These are phyloP conservation scores for Rugonectria rugulosa DNA, from an alignment of 2,329 filamentous ascomycete genomes.

Conservation along the genomic window DNA sequence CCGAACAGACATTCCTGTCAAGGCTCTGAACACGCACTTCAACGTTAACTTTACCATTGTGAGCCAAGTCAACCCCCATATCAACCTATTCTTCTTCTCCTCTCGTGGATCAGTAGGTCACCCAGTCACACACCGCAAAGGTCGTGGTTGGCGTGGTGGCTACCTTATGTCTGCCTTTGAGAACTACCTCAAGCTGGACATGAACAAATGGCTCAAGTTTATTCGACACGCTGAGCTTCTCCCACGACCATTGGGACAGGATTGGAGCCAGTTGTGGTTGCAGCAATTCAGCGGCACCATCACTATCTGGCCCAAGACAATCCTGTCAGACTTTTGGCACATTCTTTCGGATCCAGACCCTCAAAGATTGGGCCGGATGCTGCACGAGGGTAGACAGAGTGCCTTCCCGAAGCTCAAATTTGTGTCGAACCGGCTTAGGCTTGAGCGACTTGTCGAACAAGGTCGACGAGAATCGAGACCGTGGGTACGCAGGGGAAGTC, in stretches of 20 bases:
- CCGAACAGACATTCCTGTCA: constrained; percentile 93
- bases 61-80: constrained; percentile 90
- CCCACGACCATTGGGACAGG: constrained; percentile 88
- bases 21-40: constrained; percentile 93
- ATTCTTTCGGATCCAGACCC: constrained; percentile 86
- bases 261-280: constrained; percentile 97
- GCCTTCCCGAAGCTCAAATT: constrained; percentile 93
- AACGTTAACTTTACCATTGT: constrained; percentile 98
- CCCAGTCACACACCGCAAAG: constrained; percentile 91
- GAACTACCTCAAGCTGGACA: constrained; percentile 93
- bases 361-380: constrained; percentile 81
- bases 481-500: constrained; percentile 57
- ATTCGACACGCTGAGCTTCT: constrained; percentile 91
- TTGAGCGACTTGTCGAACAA: constrained; percentile 75
- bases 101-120: constrained; percentile 90
- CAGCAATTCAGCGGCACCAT: constrained; percentile 94
- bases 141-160: constrained; percentile 93
- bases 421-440: constrained; percentile 82
- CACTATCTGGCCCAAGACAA: constrained; percentile 91
- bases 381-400: constrained; percentile 87
- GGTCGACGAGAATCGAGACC: constrained; percentile 63
- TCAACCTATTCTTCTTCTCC: constrained; percentile 99
- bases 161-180: constrained; percentile 92
- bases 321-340: constrained; percentile 80
- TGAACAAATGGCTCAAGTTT: constrained; percentile 98